Base-by-base conservation (phyloP, 495 filamentous ascomycete species). In the Podospora pseudoanserina region DNA sequence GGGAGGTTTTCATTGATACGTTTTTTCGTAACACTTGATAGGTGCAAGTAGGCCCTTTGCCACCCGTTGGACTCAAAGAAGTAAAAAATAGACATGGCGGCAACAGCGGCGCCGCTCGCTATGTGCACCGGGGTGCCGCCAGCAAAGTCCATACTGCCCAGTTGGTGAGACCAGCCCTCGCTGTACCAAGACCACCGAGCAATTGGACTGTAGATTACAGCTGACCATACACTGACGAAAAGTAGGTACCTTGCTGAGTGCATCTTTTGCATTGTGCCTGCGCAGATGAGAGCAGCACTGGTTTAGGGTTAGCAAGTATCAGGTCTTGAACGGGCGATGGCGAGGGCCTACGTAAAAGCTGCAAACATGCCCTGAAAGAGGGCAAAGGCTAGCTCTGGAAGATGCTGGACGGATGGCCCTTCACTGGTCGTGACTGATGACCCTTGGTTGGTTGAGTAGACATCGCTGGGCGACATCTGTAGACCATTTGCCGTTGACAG, bases 181-280 rank as follows among this genome's bases (percentile, higher is more conserved):
- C n/a, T 58, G 18, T 20, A 58, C 55, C 55, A 58, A 7, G 55
- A 58, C 55, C 55, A 58, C 0, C 55, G n/a, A 5, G 55, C 55
- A 5, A 58, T 58, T 20, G 55, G 55, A 4, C 5, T 58, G n/a
- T 58, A 58, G 6, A 58, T 58, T 5, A 20, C 4, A 20, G n/a
- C 23, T 20, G 55, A 58, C 55, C 55, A 58, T 5, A 58, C 18
- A 2, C 55, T 58, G 15, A 58, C 23, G 23, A 58, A 58, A 11
- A 58, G 55, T n/a, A 58, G 23, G 13, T 58, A 58, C 23, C 55
- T 58, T 26, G 55, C 55, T n/a, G 55, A 58, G 18, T 58, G 55
- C 55, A 58, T 58, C n/a, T 26, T 58, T 20, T 58, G 13, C n/a
- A 58, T 58, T 5, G 55, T 58, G 16, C 55, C 55, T 20, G 55